Base-by-base conservation (phyloP, 805 yeast genomes). In the Dipodascus albidus region DNA sequence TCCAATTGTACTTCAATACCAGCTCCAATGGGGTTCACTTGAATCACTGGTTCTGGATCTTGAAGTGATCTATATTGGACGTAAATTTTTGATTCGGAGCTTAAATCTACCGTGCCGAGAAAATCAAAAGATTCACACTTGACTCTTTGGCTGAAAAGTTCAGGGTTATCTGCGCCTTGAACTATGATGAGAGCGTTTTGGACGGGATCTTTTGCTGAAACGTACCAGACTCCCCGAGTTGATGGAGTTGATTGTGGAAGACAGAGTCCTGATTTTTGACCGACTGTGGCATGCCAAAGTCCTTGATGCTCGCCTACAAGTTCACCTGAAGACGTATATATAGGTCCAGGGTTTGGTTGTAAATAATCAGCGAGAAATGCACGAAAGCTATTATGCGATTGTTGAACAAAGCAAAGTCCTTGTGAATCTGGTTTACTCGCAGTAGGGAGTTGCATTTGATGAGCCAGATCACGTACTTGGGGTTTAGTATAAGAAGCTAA, bases 251-350 rank as follows among this genome's bases (percentile, higher is more conserved):
- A 91, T 65, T 93, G 98, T 0, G 97, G 97, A 86, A 91, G 78
- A 0, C 87, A 76, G 1, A 89, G 68, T 2, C 90, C 81, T 17
- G 83, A 76, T 57, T 82, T 79, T 68, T 93, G 98, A 0, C 99
- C 99, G 21, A 91, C 80, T 0, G 99, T 93, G n/a, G 87, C 91
- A 49, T 85, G 81, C 98, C 98, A 93, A 8, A 93, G 65, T 0
- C 99, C 99, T 23, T 76, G 70, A 66, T 93, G 99, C 50, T 67
- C 61, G 0, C 96, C 98, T 80, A 93, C 88, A 0, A 80, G 73
- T 52, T 69, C 71, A 2, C 95, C 95, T 53, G 80, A 84, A 54
- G 76, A 79, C 0, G 90, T 84, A n/a, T 87, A 74, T 6, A 93
- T 80, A 55, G 85, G 76, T 0, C 98, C 99, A 0, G 88, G 88